These are phyloP conservation scores for Arxiozyma slooffiae DNA, from an alignment of 1,139 yeast species.

Conservation along the genomic window DNA sequence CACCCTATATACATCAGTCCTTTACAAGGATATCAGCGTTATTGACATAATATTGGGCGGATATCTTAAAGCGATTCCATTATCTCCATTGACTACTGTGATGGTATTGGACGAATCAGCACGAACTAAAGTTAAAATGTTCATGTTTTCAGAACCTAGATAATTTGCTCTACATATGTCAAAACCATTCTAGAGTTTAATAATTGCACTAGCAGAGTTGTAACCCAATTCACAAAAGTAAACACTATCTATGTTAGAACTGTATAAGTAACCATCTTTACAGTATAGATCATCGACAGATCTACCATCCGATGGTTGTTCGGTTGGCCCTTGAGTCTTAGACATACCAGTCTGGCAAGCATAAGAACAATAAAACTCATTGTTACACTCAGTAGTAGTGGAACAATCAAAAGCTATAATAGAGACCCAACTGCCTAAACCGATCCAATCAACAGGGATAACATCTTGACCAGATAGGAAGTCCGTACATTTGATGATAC, in stretches of 20 bases:
- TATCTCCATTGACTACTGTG: slow-evolving; percentile 67
- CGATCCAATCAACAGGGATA: slow-evolving; percentile 67
- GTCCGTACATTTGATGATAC: slow-evolving; percentile 56
- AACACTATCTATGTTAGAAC: slow-evolving; percentile 52
- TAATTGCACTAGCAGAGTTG: slow-evolving; percentile 56
- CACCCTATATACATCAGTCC: slow-evolving; percentile 93
- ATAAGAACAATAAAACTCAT: slow-evolving; percentile 90
- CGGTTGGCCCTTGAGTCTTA: slow-evolving; percentile 90
- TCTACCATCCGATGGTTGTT: slow-evolving; percentile 78
- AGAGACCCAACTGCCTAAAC: slow-evolving; percentile 87
- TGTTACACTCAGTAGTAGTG: slow-evolving; percentile 58
- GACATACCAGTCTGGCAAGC: slow-evolving; percentile 96
- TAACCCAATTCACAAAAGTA: slow-evolving; percentile 81
- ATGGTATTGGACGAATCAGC: slow-evolving; percentile 60
- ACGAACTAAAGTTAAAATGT: slow-evolving; percentile 70
- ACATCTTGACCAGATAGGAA: slow-evolving; percentile 94
- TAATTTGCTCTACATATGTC: slow-evolving; percentile 96
- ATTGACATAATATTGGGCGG: slow-evolving; percentile 95
- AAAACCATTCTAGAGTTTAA: slow-evolving; percentile 53
- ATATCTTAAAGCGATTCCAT: slow-evolving; percentile 77
- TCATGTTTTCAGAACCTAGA: slow-evolving; percentile 99
- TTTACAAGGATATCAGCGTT: slow-evolving; percentile 83
- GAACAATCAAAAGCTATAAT: slow-evolving; percentile 56
- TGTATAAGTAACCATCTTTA: slow-evolving; percentile 69
- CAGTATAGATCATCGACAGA: slow-evolving; percentile 86